Conservation (phyloP, 441 rosid species). For the Flueggea neowawraea region DNA sequence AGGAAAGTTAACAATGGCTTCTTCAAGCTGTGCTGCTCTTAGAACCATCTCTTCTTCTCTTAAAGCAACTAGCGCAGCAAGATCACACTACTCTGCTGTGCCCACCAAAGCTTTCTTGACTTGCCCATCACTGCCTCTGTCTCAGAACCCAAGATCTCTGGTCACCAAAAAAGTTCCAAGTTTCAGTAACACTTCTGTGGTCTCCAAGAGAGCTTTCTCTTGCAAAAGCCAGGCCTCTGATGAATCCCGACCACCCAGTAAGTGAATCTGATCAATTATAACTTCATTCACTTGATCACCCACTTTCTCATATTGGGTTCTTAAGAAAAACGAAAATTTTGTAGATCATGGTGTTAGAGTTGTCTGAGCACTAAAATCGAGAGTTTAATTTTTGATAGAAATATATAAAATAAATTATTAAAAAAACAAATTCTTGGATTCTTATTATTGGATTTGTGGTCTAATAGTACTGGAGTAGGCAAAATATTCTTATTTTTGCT, state of each 20-base stretch:
- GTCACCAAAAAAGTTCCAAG: background rate
- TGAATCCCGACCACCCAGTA: slow-evolving; percentile 38
- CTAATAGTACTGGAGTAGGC: background rate
- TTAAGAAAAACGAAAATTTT: background rate
- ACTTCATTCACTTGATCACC: background rate
- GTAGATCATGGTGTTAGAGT: no score
- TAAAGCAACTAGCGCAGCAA: background rate
- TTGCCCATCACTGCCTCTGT: background rate
- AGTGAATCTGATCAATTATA: slow-evolving; percentile 1
- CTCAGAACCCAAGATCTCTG: background rate
- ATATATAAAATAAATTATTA: no score
- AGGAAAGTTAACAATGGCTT: background rate
- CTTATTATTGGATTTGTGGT: background rate
- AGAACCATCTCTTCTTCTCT: background rate
- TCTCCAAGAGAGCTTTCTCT: slow-evolving; percentile 32
- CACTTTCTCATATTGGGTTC: background rate
- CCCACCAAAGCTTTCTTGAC: background rate
- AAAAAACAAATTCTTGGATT: background rate
- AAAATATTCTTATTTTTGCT: background rate
- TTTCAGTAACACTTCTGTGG: background rate
- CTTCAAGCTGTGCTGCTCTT: background rate
- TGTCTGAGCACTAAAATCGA: no score
- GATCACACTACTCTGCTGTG: background rate
- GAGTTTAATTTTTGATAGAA: no score
- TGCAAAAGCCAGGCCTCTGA: slow-evolving; percentile 44